Conservation (phyloP, 2,329 filamentous ascomycete genomes). For the Paraphaeosphaeria sporulosa region DNA sequence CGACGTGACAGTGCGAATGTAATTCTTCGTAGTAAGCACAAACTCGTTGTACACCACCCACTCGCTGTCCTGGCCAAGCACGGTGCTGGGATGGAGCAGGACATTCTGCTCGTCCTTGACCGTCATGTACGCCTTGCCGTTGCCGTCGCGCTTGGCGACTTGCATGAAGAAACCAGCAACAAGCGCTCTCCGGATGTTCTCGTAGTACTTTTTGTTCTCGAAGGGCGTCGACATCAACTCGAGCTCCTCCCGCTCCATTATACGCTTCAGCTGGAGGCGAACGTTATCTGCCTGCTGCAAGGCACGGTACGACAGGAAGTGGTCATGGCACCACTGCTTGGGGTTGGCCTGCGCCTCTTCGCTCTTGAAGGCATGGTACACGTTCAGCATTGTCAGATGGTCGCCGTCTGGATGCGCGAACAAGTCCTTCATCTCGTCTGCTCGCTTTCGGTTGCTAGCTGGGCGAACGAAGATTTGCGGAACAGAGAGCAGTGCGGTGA, state of each 20-base stretch:
- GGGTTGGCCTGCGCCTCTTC: conserved; percentile 72
- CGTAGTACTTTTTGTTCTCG: conserved; percentile 96
- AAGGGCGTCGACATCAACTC: conserved; percentile 89
- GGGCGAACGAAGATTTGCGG: conserved; percentile 94
- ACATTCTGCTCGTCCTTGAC: conserved; percentile 97
- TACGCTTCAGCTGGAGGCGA: conserved; percentile 86
- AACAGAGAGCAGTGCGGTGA: conserved; percentile 91
- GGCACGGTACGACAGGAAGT: conserved; percentile 89
- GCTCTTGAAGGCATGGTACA: conserved; percentile 96
- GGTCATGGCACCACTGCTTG: conserved; percentile 95
- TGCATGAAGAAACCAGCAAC: conserved; percentile 99
- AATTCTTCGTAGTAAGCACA: conserved; percentile 97
- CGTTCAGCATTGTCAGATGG: conserved; percentile 94
- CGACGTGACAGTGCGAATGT: conserved; percentile 90
- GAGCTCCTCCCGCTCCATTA: conserved; percentile 92
- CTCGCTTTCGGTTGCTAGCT: conserved; percentile 82
- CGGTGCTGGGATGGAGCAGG: conserved; percentile 90
- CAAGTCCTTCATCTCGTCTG: conserved; percentile 95
- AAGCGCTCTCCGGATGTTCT: conserved; percentile 91
- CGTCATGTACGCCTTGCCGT: conserved; percentile 89
- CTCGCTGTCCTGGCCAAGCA: conserved; percentile 85
- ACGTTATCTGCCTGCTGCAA: conserved; percentile 94
- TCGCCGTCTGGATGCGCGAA: conserved; percentile 95
- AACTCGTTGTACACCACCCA: conserved; percentile 99
- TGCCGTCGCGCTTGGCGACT: conserved; percentile 90